phyloP scores from a whole-genome alignment of 306 rosid species.

The Chamaecrista fasciculata region DNA sequence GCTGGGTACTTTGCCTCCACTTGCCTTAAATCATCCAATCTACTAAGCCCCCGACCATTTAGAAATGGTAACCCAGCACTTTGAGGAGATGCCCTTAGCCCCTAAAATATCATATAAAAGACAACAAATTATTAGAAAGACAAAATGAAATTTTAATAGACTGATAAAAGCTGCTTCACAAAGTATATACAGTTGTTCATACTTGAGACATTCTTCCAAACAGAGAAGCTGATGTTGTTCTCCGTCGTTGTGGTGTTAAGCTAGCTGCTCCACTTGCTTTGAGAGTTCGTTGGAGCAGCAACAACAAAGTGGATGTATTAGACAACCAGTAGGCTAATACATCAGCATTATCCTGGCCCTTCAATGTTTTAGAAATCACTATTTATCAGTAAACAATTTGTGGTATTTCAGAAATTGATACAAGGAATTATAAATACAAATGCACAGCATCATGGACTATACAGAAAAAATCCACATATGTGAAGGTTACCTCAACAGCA shows the following conservation, averaged over 20 bases:
- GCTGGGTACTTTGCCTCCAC: conserved; percentile 99
- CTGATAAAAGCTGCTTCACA: conserved; percentile 2
- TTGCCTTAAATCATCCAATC: conserved; percentile 91
- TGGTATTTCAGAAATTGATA: conserved; percentile 16
- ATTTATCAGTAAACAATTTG: conserved; percentile 29
- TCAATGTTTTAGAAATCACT: conserved; percentile 35
- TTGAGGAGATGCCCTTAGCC: conserved; percentile 91
- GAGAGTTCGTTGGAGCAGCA: conserved; percentile 98
- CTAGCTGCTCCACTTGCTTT: conserved; percentile 99
- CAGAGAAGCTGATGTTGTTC: conserved; percentile 85
- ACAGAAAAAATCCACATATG: conserved; percentile 26
- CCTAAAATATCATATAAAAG: conserved; percentile 65
- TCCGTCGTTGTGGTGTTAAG: conserved; percentile 98
- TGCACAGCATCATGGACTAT: conserved; percentile 21
- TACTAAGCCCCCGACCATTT: conserved; percentile 83
- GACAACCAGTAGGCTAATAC: conserved; percentile 92
- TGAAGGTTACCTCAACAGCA: conserved; percentile 71
- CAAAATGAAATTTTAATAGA: conserved; percentile 24
- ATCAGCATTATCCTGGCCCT: conserved; percentile 92
- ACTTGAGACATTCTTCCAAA: conserved; percentile 99
- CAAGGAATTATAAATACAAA: conserved; percentile 22
- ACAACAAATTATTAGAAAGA: conserved; percentile 21
- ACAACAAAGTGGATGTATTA: conserved; percentile 88
- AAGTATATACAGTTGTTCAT: conserved; percentile 38
- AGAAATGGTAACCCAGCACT: conserved; percentile 88